These are phyloP conservation scores for Malbranchea zuffiana DNA, from an alignment of 2,329 filamentous ascomycete genomes.

Conservation along the genomic window DNA sequence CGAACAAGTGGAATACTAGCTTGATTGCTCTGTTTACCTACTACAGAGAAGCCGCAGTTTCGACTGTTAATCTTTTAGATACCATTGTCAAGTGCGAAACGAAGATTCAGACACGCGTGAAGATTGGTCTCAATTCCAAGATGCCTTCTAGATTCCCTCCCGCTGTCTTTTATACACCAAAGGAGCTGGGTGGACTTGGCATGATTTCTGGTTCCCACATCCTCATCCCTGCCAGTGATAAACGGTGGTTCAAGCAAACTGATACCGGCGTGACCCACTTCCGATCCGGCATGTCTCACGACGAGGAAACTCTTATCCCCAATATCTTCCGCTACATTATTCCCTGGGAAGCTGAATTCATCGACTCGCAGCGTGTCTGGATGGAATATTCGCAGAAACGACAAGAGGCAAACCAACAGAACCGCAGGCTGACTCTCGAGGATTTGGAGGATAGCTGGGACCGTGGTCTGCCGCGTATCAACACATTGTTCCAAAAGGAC, in stretches of 20 bases:
- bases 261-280: constrained; percentile 96
- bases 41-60: constrained; percentile 93
- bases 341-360: constrained; percentile 97
- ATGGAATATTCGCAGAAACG: constrained; percentile 98
- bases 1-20: constrained; percentile 99
- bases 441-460: constrained; percentile 98
- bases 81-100: constrained; percentile 99
- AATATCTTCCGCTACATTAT: constrained; percentile 99
- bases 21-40: constrained; percentile 96
- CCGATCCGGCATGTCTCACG: constrained; percentile 93
- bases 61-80: constrained; percentile 84
- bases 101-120: constrained; percentile 97
- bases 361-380: constrained; percentile 97
- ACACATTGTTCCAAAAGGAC: constrained; percentile 98
- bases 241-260: constrained; percentile 96
- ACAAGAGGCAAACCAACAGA: constrained; percentile 92
- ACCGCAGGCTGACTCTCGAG: constrained; percentile 83
- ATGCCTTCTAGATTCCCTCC: constrained; percentile 98
- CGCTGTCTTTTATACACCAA: constrained; percentile 96
- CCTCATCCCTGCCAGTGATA: constrained; percentile 91
- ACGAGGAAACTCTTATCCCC: constrained; percentile 93
- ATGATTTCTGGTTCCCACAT: constrained; percentile 99
- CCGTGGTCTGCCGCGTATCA: constrained; percentile 91
- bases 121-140: constrained; percentile 97
- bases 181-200: constrained; percentile 89